Conservation (phyloP, 768 basidiomycete species). For the Lentinula detonsa region DNA sequence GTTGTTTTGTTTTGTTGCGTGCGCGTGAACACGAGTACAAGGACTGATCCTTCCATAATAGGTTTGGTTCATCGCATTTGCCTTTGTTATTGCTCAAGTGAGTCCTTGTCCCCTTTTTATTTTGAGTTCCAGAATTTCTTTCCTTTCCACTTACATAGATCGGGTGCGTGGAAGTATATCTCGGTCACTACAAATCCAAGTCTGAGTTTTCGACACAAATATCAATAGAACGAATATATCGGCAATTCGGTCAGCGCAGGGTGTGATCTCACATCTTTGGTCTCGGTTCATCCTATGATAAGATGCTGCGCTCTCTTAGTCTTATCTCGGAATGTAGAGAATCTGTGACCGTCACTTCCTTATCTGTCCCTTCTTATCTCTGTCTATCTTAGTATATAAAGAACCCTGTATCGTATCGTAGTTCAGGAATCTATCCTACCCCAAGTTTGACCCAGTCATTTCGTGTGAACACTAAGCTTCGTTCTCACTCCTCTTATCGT, state of each 20-base stretch:
- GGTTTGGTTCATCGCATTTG: constrained; percentile 75
- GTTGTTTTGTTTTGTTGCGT: neutral
- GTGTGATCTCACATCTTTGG: constrained; percentile 74
- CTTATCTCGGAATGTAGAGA: no score
- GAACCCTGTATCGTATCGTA: no score
- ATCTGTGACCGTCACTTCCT: no score
- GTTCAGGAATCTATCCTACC: no score
- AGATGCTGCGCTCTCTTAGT: no score
- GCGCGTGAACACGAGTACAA: neutral
- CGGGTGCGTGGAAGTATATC: neutral
- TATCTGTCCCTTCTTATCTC: no score
- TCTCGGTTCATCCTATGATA: constrained; percentile 52
- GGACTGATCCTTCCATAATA: constrained; percentile 11
- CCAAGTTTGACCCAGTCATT: no score
- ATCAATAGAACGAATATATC: constrained; percentile 63
- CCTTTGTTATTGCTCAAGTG: constrained; percentile 74
- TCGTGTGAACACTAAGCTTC: no score
- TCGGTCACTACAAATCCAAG: neutral
- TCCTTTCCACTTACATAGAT: neutral
- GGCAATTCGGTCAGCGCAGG: constrained; percentile 82
- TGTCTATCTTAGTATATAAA: no score
- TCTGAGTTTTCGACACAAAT: neutral
- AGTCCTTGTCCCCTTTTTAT: constrained; percentile 13
- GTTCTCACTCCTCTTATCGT: no score
- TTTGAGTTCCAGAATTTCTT: neutral